Conservation (phyloP, 75 land plant species). For the Picea sitchensis region DNA sequence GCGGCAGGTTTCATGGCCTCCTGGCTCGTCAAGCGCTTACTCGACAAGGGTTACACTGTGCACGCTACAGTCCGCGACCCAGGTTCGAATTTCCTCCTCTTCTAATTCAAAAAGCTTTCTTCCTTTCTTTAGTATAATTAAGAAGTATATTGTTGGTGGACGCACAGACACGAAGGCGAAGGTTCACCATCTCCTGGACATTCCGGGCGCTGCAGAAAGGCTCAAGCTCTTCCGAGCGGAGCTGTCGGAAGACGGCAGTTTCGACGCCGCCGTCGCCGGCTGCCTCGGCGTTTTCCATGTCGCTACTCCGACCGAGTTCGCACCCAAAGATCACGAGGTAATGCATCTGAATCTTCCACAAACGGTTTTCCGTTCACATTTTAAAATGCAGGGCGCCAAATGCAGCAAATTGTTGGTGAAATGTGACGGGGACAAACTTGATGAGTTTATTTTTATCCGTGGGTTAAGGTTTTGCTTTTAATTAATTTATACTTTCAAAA, state of each 20-base stretch:
- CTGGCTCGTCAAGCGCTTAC: constrained; percentile 37
- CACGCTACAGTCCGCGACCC: constrained; percentile 42
- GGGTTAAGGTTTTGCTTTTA: too few relatives aligned
- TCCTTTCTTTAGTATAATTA: neutral
- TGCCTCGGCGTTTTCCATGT: constrained; percentile 61
- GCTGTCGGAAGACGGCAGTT: constrained; percentile 46
- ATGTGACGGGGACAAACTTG: too few relatives aligned
- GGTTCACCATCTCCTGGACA: constrained; percentile 12
- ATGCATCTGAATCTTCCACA: too few relatives aligned
- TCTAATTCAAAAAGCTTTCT: neutral
- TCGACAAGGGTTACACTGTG: constrained; percentile 38
- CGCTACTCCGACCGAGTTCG: constrained; percentile 49
- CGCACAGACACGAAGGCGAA: constrained; percentile 5
- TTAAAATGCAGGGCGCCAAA: too few relatives aligned
- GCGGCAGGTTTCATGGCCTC: constrained; percentile 57
- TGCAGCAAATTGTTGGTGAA: too few relatives aligned
- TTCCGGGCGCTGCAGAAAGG: constrained; percentile 23
- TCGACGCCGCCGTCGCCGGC: constrained; percentile 51
- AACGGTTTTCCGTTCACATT: too few relatives aligned
- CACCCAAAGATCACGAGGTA: constrained; percentile 10
- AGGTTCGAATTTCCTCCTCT: constrained; percentile 15
- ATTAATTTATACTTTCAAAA: too few relatives aligned
- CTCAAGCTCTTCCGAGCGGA: constrained; percentile 52
- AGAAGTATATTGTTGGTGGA: too few relatives aligned
- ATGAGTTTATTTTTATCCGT: too few relatives aligned